Evolutionary conservation across 352 stramenopile genomes (phyloP), one percentile per base, ranked within the genome.

Genomic region (Phytophthora idaei): DNA sequence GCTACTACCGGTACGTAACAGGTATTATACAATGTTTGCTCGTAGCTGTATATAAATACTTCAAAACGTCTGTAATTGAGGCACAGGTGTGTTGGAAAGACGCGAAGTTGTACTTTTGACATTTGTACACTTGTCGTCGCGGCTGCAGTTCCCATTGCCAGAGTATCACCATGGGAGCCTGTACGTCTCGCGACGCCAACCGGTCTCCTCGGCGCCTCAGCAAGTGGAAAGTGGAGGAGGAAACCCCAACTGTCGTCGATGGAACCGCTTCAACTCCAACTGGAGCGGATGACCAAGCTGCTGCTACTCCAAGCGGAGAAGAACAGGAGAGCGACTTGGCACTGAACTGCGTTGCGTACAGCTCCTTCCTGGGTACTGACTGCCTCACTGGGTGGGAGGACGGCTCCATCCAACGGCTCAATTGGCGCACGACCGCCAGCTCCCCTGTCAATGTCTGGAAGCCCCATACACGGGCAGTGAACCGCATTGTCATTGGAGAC

Each of bases 301-400:
- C 63, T 55, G 46, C 17, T 10, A 29, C 48, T 8, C 25, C 51
- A 34, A 47, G 34, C 17, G 21, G 11, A 39, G 48, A 9, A 17
- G 41, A 77, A 8, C 39, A 47, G 9, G 57, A 72, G 37, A 69
- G 42, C 36, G 61, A 80, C 5, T 56, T 89, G 42, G 79, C 71
- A 25, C 75, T 93, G 9, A 90, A 89, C 55, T 78, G 69, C 34
- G 68, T 91, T 54, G 59, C 72, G 12, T 79, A 75, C 52, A 80
- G 80, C 57, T 50, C 63, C 0, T 58, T 69, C 12, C 51, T 75
- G 32, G 59, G 48, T 5, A 69, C 45, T 0, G 57, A 74, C 6
- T 93, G 83, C 50, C 58, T 89, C 15, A 81, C 77, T 5, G 85
- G 73, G 2, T 95, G 87, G 85, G 85, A 94, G 45, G 87, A 95